Conservation (phyloP, 805 yeast species). For the Hermanozyma aechmeae region DNA sequence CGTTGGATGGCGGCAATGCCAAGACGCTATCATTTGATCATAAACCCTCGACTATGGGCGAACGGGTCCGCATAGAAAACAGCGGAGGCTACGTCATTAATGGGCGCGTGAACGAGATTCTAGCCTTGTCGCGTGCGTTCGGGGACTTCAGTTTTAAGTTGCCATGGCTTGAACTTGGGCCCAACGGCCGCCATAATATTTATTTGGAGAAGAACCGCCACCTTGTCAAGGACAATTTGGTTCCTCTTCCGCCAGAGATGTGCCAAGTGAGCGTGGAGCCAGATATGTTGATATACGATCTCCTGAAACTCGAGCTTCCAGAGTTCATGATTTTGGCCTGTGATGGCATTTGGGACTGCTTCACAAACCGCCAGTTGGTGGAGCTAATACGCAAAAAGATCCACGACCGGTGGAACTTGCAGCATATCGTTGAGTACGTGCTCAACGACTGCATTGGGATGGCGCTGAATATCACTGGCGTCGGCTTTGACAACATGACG, state of each 20-base stretch:
- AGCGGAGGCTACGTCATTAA: slow-evolving; percentile 27
- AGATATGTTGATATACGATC: slow-evolving; percentile 29
- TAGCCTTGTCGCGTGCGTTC: slow-evolving; percentile 36
- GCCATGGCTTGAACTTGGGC: slow-evolving; percentile 19
- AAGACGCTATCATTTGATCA: slow-evolving; percentile 42
- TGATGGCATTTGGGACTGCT: slow-evolving; percentile 42
- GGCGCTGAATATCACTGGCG: slow-evolving; percentile 68
- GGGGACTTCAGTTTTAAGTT: slow-evolving; percentile 35
- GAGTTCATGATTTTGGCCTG: slow-evolving; percentile 36
- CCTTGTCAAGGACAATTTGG: slow-evolving; percentile 16
- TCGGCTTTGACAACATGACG: slow-evolving; percentile 81
- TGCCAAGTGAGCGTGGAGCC: slow-evolving; percentile 55
- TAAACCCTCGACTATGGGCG: slow-evolving; percentile 35
- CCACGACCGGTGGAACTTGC: slow-evolving; percentile 46
- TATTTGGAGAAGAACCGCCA: slow-evolving; percentile 16
- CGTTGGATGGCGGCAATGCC: slow-evolving; percentile 39
- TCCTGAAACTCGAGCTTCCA: slow-evolving; percentile 11
- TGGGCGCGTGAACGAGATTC: slow-evolving; percentile 33
- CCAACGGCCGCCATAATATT: slow-evolving; percentile 18
- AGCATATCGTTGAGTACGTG: slow-evolving; percentile 49
- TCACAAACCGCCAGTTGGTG: slow-evolving; percentile 45
- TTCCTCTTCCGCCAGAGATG: slow-evolving; percentile 24
- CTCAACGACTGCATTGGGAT: slow-evolving; percentile 58
- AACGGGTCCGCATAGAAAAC: slow-evolving; percentile 32
- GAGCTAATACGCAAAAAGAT: slow-evolving; percentile 48